Percentiles rank a stretch among this genome's conserved stretches.
phyloP scores from a whole-genome alignment of 2,329 filamentous ascomycete species.

The Elsinoe arachidis region DNA sequence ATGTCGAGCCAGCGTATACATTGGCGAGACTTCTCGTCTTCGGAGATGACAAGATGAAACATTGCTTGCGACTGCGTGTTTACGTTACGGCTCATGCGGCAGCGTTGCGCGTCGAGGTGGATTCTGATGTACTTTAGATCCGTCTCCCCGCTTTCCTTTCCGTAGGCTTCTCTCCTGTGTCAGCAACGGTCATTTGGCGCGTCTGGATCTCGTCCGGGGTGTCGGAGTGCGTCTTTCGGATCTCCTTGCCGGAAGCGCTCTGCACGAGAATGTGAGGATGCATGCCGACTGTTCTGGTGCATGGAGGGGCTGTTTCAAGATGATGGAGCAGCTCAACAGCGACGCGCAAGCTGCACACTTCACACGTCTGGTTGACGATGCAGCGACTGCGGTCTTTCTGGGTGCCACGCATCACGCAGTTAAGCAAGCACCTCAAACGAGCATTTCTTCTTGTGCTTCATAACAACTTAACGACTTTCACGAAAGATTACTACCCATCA shows the following conservation, averaged over 20 bases:
- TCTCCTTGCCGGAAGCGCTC: too few relatives aligned
- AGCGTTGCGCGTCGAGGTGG: constrained; percentile 4
- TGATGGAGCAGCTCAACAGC: too few relatives aligned
- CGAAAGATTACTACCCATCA: too few relatives aligned
- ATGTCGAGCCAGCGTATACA: neutral
- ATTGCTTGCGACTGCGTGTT: neutral
- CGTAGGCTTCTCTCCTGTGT: constrained; percentile 6
- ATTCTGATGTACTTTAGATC: neutral
- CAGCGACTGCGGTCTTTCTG: too few relatives aligned
- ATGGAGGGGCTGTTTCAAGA: too few relatives aligned
- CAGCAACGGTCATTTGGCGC: constrained; percentile 9
- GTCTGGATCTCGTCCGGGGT: neutral
- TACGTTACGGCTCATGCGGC: neutral
- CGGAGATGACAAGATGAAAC: constrained; percentile 1
- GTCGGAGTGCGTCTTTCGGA: neutral
- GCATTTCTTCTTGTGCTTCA: too few relatives aligned
- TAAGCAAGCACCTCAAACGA: too few relatives aligned
- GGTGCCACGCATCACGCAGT: too few relatives aligned
- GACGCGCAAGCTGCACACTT: too few relatives aligned
- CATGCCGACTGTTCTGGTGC: neutral
- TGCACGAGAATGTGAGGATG: neutral
- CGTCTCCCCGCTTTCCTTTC: constrained; percentile 1
- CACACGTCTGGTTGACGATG: too few relatives aligned
- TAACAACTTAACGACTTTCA: too few relatives aligned
- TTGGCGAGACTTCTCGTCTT: neutral